Conservation (phyloP, 345 rosid species). For the Heritiera fomes region DNA sequence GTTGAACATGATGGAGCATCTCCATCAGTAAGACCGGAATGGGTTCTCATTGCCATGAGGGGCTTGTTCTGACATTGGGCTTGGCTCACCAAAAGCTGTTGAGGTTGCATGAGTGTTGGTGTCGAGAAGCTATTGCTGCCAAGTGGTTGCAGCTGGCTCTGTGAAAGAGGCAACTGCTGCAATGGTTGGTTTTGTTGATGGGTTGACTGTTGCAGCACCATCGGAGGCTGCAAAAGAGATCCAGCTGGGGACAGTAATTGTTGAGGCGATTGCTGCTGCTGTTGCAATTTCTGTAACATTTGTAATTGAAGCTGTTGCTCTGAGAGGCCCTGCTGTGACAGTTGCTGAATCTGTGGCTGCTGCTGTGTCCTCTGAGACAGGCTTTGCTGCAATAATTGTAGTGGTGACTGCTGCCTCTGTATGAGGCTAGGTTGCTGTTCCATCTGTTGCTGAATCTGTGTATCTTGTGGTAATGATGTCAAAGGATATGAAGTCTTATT, state of each 20-base stretch:
- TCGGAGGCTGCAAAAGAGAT: constrained; percentile 64
- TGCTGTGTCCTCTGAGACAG: constrained; percentile 59
- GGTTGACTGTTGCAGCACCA: constrained; percentile 55
- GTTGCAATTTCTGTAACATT: constrained; percentile 61
- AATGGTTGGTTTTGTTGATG: constrained; percentile 53
- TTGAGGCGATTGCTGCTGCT: constrained; percentile 58
- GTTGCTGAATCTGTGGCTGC: constrained; percentile 57
- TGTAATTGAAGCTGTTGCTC: constrained; percentile 82
- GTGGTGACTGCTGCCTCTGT: constrained; percentile 63
- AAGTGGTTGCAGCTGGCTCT: constrained; percentile 58
- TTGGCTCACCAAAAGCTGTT: constrained; percentile 54
- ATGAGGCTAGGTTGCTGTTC: constrained; percentile 62
- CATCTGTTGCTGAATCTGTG: constrained; percentile 55
- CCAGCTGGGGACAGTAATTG: constrained; percentile 54
- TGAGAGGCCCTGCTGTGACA: constrained; percentile 60
- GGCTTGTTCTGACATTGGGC: constrained; percentile 54
- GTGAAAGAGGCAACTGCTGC: constrained; percentile 51
- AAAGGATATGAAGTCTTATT: constrained; percentile 52
- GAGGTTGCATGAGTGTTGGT: constrained; percentile 54
- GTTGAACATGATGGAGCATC: constrained; percentile 94
- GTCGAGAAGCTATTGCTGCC: constrained; percentile 57
- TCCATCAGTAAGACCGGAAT: constrained; percentile 74
- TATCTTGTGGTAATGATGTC: constrained; percentile 62
- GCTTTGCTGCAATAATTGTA: constrained; percentile 55
- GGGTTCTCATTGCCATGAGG: constrained; percentile 49